Base-by-base conservation (phyloP, 1,139 yeast species). In the Dujonia santamariae region DNA sequence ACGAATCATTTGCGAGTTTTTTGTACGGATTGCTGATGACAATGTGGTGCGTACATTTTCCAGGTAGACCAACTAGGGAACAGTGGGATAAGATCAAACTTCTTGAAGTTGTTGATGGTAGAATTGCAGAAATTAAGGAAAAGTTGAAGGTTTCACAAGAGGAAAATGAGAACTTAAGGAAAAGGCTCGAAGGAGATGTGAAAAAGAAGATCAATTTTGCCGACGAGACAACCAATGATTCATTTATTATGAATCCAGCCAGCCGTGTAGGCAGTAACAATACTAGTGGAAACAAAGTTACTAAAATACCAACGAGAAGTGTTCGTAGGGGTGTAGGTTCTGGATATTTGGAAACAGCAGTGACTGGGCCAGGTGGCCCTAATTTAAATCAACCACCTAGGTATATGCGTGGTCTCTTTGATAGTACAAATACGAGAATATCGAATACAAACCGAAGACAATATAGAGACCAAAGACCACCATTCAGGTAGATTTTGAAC, bases 41-140 rank as follows among this genome's bases (percentile, higher is more conserved):
- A 37, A 78, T 81, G 56, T 79, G 83, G 78, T 79, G 85, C 55
- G 76, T 77, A 20, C 80, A 75, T 47, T 77, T 78, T 43, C 72
- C 71, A 1, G 67, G 66, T 1, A 53, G 65, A 31, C 73, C 74
- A 7, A 56, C 64, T 4, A 51, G 51, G 35, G 54, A 51, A n/a
- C 60, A 56, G 19, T 63, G 64, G 62, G 65, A 66, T 28, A 50
- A 54, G 32, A 45, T 60, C 14, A 53, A 56, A 37, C 44, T 46
- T 16, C 50, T 54, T 13, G 54, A 55, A 35, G 56, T 53, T 25
- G 36, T 54, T 9, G 63, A 60, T 34, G 50, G 48, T 13, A 45
- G 61, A 22, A 51, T 63, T 22, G 38, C 35, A 7, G 48, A 40
- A 11, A 45, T 66, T 21, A 42, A 46, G 29, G 48, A 43, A 17